Conservation (phyloP, 169 alveolate genomes). For the Plasmodium sp. region DNA sequence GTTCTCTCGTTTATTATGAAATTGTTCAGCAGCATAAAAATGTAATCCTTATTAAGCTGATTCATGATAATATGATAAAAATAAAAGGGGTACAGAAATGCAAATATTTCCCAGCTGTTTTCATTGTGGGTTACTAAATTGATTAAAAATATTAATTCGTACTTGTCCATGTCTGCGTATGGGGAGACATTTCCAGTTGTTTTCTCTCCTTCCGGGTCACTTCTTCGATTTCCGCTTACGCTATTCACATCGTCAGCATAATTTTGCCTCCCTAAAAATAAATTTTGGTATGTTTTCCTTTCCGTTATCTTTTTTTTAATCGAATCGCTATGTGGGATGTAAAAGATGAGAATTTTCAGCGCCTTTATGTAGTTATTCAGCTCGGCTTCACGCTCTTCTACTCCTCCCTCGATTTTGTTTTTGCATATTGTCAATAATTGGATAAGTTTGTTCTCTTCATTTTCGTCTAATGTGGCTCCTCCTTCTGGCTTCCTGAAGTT, state of each 20-base stretch:
- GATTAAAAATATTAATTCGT: slow-evolving; percentile 66
- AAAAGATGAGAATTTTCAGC: slow-evolving; percentile 26
- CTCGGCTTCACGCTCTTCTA: not conserved
- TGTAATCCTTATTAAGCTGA: slow-evolving; percentile 13
- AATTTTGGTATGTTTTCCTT: slow-evolving; percentile 7
- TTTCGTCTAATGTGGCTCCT: slow-evolving; percentile 29
- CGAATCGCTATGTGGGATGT: slow-evolving; percentile 47
- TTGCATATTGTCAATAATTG: slow-evolving; percentile 1
- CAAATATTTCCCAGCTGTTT: slow-evolving; percentile 13
- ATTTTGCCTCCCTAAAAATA: slow-evolving; percentile 23
- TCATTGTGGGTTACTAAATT: slow-evolving; percentile 74
- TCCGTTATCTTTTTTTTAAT: slow-evolving; percentile 55
- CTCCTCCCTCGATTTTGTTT: slow-evolving; percentile 23
- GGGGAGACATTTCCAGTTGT: not conserved
- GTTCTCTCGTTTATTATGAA: slow-evolving; percentile 55
- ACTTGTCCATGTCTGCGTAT: slow-evolving; percentile 35
- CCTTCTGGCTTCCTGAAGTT: slow-evolving; percentile 14
- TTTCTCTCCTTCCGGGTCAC: not conserved
- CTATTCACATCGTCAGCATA: not conserved
- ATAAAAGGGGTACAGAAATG: slow-evolving; percentile 32
- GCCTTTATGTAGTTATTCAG: slow-evolving; percentile 34
- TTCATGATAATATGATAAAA: slow-evolving; percentile 29
- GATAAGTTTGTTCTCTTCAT: slow-evolving; percentile 41
- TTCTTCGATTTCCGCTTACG: not conserved
- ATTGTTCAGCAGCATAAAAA: slow-evolving; percentile 66